These are phyloP conservation scores for Dalbergia cultrata DNA, from an alignment of 306 rosid genomes.

Conservation along the genomic window DNA sequence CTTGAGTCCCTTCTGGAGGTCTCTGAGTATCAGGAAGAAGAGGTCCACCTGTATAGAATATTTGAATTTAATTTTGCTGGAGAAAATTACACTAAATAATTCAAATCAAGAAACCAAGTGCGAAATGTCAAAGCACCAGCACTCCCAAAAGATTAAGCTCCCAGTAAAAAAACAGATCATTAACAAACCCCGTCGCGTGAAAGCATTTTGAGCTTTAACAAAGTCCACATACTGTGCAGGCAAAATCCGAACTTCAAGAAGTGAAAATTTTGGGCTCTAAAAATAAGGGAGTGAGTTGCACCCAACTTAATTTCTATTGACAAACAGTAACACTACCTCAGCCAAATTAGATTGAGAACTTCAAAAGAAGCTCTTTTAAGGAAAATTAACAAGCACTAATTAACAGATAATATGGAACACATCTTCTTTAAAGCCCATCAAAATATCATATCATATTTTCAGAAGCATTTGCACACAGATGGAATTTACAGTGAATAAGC, in stretches of 20 bases:
- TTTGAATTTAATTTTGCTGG: constrained; percentile 13
- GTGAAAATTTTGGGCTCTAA: background rate
- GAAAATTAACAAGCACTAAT: background rate
- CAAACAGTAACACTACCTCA: background rate
- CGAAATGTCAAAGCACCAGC: background rate
- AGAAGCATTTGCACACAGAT: constrained; percentile 1
- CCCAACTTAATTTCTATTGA: background rate
- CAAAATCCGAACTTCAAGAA: background rate
- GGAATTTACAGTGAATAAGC: constrained; percentile 26
- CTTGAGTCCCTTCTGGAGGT: constrained; percentile 64
- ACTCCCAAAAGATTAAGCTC: constrained; percentile 20
- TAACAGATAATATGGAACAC: background rate
- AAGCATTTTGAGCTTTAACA: no score
- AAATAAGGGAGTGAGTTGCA: background rate
- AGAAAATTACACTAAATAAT: constrained; percentile 34
- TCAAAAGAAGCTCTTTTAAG: background rate
- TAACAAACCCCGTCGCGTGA: no score
- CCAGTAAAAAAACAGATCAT: no score
- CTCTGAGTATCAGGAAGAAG: constrained; percentile 50
- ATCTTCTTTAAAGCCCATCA: constrained; percentile 31
- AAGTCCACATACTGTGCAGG: background rate
- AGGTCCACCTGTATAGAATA: constrained; percentile 63
- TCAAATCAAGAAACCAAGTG: constrained; percentile 32
- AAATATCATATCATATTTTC: background rate
- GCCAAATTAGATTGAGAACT: background rate